Percentiles rank a stretch among this genome's conserved stretches.
These are phyloP conservation scores for Lipomyces orientalis DNA, from an alignment of 805 yeast genomes.

Conservation along the genomic window DNA sequence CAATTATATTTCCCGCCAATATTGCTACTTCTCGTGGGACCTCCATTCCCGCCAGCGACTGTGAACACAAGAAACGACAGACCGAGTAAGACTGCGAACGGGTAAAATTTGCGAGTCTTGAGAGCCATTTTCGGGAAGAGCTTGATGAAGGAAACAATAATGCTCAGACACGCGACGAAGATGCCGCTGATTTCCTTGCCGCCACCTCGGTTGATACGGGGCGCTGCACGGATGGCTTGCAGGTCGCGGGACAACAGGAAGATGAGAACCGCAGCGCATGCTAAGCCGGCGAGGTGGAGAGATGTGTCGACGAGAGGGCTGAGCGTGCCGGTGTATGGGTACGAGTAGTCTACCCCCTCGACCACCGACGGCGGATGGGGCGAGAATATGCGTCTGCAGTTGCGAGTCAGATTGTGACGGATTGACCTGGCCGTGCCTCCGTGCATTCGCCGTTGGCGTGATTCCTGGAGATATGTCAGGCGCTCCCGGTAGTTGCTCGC, in stretches of 20 bases:
- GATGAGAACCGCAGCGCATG: conserved; percentile 3
- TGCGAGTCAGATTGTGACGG: not conserved
- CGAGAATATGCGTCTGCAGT: not conserved
- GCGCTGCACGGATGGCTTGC: not conserved
- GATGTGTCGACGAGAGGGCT: not conserved
- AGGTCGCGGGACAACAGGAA: conserved; percentile 13
- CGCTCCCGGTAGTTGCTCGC: conserved; percentile 1
- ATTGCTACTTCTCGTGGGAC: not conserved
- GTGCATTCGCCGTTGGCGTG: conserved; percentile 1
- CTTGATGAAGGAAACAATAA: conserved; percentile 8
- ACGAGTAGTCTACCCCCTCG: conserved; percentile 1
- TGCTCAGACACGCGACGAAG: conserved; percentile 4
- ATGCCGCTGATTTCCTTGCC: conserved; percentile 10
- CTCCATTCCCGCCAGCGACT: conserved; percentile 11
- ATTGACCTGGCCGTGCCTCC: not conserved
- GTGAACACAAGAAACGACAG: conserved; percentile 11
- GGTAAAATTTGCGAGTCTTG: conserved; percentile 3
- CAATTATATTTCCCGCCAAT: conserved; percentile 9
- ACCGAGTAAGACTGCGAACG: conserved; percentile 8
- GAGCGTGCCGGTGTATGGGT: not conserved
- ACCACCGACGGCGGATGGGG: not conserved
- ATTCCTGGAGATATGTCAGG: conserved; percentile 4
- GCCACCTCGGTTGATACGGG: not conserved
- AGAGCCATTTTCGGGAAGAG: conserved; percentile 6
- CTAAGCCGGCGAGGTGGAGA: conserved; percentile 5